phyloP scores from a whole-genome alignment of 2,329 filamentous ascomycete genomes.

The Paraconiothyrium brasiliense region DNA sequence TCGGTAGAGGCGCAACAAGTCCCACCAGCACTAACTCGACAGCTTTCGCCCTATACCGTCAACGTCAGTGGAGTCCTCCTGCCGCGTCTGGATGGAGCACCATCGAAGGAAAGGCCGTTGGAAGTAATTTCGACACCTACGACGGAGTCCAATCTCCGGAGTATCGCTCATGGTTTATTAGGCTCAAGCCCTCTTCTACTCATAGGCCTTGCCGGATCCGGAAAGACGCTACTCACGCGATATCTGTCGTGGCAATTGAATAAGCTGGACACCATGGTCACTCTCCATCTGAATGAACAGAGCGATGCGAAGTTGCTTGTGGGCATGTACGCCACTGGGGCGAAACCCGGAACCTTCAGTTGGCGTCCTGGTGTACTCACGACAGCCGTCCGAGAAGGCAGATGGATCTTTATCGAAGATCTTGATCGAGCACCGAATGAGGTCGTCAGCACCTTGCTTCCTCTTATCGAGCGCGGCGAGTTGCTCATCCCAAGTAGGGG shows the following conservation, averaged over 20 bases:
- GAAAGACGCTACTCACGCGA: slow-evolving; percentile 87
- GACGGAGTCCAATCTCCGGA: slow-evolving; percentile 75
- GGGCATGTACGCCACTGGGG: slow-evolving; percentile 90
- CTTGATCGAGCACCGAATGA: slow-evolving; percentile 94
- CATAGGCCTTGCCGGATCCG: slow-evolving; percentile 82
- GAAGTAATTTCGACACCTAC: slow-evolving; percentile 72
- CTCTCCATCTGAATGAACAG: slow-evolving; percentile 95
- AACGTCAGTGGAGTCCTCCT: slow-evolving; percentile 50
- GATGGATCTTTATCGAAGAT: slow-evolving; percentile 98
- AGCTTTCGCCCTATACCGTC: slow-evolving; percentile 44
- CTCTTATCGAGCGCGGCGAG: slow-evolving; percentile 91
- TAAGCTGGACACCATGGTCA: slow-evolving; percentile 84
- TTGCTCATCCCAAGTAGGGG: slow-evolving; percentile 88
- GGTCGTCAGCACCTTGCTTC: slow-evolving; percentile 90
- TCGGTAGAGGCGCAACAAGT: slow-evolving; percentile 6
- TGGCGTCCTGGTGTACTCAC: slow-evolving; percentile 95
- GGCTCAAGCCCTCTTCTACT: slow-evolving; percentile 77
- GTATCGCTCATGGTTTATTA: slow-evolving; percentile 73
- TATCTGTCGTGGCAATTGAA: slow-evolving; percentile 83
- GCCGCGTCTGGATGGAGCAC: slow-evolving; percentile 46
- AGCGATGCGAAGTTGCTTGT: slow-evolving; percentile 97
- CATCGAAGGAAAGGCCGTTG: slow-evolving; percentile 37
- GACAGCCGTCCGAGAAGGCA: slow-evolving; percentile 89
- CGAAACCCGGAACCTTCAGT: slow-evolving; percentile 85
- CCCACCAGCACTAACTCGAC: slow-evolving; percentile 20